A percentile compares a stretch with the other conserved stretches of the same genome.
phyloP scores from a whole-genome alignment of 2,329 filamentous ascomycete species.

The Neurospora crassa region DNA sequence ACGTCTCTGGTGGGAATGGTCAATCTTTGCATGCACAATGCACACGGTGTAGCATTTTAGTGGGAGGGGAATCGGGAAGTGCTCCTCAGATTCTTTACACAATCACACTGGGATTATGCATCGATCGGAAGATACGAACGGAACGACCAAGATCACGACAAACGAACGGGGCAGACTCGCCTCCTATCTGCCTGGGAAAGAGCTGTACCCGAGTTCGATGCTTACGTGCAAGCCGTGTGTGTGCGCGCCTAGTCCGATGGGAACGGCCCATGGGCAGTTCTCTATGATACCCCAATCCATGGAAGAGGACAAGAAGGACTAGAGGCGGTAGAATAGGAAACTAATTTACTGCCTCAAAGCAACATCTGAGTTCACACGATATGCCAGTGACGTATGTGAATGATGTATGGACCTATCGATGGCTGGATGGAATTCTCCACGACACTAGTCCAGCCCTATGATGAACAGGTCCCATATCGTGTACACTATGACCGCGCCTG shows the following conservation, averaged over 20 bases:
- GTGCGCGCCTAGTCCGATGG: background rate
- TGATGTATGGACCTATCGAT: background rate
- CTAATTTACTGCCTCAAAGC: background rate
- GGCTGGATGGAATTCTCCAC: background rate
- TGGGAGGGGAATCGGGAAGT: slow-evolving; percentile 17
- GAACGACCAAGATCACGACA: background rate
- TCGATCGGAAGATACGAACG: background rate
- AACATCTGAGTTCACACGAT: background rate
- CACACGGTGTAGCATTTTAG: slow-evolving; percentile 22
- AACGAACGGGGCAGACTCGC: background rate
- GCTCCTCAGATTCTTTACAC: slow-evolving; percentile 22
- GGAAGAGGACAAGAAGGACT: background rate
- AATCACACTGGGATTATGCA: slow-evolving; percentile 18
- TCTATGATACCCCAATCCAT: background rate
- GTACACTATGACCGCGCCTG: background rate
- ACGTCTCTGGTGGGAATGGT: slow-evolving; percentile 19
- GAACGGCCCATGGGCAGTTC: background rate
- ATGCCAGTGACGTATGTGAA: background rate
- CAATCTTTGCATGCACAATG: slow-evolving; percentile 14
- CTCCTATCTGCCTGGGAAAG: background rate
- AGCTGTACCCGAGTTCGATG: background rate
- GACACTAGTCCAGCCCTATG: background rate
- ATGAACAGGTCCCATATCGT: background rate
- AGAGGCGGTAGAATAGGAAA: background rate
- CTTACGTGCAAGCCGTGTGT: background rate